These are phyloP conservation scores for Micractinium sp. DNA, from an alignment of 139 green algal species.

Conservation along the genomic window DNA sequence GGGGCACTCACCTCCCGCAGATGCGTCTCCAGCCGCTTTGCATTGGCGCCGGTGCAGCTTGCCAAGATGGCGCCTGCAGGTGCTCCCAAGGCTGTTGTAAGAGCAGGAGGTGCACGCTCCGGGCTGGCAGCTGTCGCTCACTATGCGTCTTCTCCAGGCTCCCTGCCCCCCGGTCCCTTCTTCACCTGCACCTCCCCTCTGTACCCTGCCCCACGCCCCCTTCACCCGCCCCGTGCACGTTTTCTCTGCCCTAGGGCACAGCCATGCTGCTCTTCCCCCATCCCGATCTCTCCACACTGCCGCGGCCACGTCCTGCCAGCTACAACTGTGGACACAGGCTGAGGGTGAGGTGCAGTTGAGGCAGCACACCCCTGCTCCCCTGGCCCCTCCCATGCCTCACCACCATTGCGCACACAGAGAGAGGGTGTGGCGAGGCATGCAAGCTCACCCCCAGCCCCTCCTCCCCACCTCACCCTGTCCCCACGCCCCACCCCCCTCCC, in stretches of 20 bases:
- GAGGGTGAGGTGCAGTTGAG: too few species aligned
- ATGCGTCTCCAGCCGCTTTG: not conserved
- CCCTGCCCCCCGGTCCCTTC: not conserved
- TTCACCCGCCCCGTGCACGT: too few species aligned
- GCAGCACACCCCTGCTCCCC: not conserved
- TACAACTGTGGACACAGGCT: too few species aligned
- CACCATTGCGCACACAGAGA: not conserved
- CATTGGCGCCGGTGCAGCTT: not conserved
- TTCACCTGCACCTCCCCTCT: not conserved
- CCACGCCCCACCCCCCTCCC: not conserved
- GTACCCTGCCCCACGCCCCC: too few species aligned
- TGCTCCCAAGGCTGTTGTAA: too few species aligned
- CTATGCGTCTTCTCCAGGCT: not conserved
- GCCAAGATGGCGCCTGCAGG: not conserved
- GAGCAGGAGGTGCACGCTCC: not conserved
- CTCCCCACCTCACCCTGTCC: too few species aligned
- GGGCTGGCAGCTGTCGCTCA: not conserved
- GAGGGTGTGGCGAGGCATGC: too few species aligned
- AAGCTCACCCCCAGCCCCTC: too few species aligned
- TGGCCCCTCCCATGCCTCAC: not conserved
- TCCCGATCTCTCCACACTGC: too few species aligned
- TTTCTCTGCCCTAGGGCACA: too few species aligned
- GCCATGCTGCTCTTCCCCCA: too few species aligned
- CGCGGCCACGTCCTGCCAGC: too few species aligned
- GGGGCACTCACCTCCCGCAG: not conserved